Conservation (phyloP, 441 rosid species). For the Sinapis alba region DNA sequence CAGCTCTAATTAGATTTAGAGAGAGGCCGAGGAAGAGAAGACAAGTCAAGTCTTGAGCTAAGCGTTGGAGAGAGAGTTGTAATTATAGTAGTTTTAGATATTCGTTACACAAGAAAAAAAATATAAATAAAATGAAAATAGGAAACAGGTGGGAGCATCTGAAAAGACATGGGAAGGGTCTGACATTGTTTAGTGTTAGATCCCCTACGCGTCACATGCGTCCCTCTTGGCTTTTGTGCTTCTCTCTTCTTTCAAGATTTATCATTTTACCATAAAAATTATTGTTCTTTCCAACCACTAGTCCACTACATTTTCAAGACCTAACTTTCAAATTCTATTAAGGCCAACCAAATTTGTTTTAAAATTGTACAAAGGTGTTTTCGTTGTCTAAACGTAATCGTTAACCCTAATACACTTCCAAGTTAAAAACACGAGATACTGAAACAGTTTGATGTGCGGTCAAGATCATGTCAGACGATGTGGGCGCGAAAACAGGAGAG, state of each 20-base stretch:
- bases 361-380: neutral
- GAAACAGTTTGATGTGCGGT: slow-evolving; percentile 13
- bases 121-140: neutral
- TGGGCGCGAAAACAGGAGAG: slow-evolving; percentile 24
- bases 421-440: neutral
- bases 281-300: slow-evolving; percentile 28
- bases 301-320: slow-evolving; percentile 20
- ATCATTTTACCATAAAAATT: neutral
- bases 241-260: neutral
- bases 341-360: slow-evolving; percentile 9
- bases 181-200: slow-evolving; percentile 42
- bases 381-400: neutral
- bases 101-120: neutral
- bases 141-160: slow-evolving; percentile 31
- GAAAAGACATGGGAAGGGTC: slow-evolving; percentile 37
- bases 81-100: slow-evolving; percentile 36
- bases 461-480: slow-evolving; percentile 19
- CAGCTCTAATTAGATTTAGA: neutral
- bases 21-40: slow-evolving; percentile 6
- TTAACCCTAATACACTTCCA: neutral
- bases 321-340: slow-evolving; percentile 12
- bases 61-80: slow-evolving; percentile 13
- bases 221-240: slow-evolving; percentile 34
- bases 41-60: neutral
- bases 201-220: slow-evolving; percentile 46